Evolutionary conservation across 352 stramenopile species (phyloP), one percentile per base, ranked within the genome.

Genomic region (Thraustochytrium striatum): DNA sequence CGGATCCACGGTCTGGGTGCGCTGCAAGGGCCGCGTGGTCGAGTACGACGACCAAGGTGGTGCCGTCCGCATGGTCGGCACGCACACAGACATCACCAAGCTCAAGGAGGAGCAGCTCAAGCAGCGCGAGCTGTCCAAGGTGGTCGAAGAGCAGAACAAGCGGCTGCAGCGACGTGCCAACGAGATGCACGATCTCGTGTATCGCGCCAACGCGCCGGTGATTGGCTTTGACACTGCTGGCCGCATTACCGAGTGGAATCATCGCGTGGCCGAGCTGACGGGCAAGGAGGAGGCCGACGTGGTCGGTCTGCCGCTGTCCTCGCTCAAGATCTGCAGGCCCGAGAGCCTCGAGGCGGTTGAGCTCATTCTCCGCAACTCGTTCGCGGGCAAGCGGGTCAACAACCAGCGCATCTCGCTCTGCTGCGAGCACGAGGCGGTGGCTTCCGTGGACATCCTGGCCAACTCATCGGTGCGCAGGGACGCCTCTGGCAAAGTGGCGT

Each of bases 241-340:
- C n/a, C 8, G 41, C 16, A 79, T 82, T 36, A 80, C 57, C 28
- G 39, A 53, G 44, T 82, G 72, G 72, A 82, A 82, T 28, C 57
- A 69, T 7, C 39, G 13, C 35, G 41, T 75, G 61, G 72, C 68
- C n/a, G n/a, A n/a, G n/a, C n/a, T n/a, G n/a, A n/a, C n/a, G n/a
- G n/a, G n/a, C n/a, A n/a, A n/a, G n/a, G n/a, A n/a, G n/a, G n/a
- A n/a, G n/a, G n/a, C n/a, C n/a, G n/a, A n/a, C n/a, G n/a, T n/a
- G n/a, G n/a, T n/a, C n/a, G n/a, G n/a, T n/a, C n/a, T n/a, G n/a
- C n/a, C n/a, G n/a, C n/a, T n/a, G n/a, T n/a, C n/a, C n/a, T n/a
- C n/a, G n/a, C n/a, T n/a, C n/a, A n/a, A n/a, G n/a, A n/a, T n/a
- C n/a, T n/a, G n/a, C n/a, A n/a, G n/a, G n/a, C n/a, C n/a, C n/a